Percentiles rank a stretch among this genome's conserved stretches.
Conservation (phyloP, 2,329 filamentous ascomycete species). For the Zymoseptoria pseudotritici region DNA sequence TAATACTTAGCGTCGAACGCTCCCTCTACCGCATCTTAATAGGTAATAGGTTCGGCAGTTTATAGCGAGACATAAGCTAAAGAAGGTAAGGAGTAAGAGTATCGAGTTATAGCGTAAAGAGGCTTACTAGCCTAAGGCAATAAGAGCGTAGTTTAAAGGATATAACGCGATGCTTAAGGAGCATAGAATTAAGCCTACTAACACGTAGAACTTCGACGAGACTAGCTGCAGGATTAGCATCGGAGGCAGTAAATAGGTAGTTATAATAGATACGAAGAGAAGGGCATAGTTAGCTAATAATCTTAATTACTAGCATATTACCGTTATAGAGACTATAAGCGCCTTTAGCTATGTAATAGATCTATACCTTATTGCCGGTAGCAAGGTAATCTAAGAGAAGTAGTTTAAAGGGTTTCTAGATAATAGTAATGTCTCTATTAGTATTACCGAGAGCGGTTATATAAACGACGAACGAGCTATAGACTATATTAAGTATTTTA, state of each 20-base stretch:
- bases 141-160: neutral
- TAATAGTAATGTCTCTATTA: neutral
- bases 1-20: neutral
- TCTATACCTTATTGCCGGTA: neutral
- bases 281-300: neutral
- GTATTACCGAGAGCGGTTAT: neutral
- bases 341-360: neutral
- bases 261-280: slow-evolving; percentile 1
- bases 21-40: neutral
- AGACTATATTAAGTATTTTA: neutral
- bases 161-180: neutral
- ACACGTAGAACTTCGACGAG: neutral
- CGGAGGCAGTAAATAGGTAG: neutral
- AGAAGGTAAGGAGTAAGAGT: neutral
- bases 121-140: neutral
- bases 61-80: neutral
- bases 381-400: neutral
- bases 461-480: neutral
- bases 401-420: neutral
- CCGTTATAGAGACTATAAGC: neutral
- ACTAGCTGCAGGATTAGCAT: neutral
- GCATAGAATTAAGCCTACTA: neutral
- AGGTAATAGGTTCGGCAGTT: neutral
- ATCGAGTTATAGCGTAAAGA: neutral
- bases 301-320: neutral